Percentiles rank a stretch among this genome's conserved stretches.
Evolutionary conservation across 139 green algal species (phyloP).

Genomic region (Closterium sp.): DNA sequence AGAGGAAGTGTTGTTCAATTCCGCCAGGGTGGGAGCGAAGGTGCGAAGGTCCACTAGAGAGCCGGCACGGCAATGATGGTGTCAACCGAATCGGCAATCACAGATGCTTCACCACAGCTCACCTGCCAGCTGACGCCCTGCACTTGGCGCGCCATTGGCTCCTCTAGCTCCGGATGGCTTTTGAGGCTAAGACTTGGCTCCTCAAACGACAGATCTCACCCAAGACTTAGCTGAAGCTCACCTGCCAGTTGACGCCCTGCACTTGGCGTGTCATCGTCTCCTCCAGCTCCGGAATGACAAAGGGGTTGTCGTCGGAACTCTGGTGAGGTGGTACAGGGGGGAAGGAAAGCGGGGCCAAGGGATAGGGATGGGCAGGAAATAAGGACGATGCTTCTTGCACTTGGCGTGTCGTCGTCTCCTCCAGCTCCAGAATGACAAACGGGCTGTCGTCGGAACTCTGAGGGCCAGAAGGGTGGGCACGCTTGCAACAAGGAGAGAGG

Average conservation of each 20-base stretch:
- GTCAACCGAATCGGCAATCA: too few species aligned
- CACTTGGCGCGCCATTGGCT: conserved; percentile 54
- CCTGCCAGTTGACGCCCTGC: conserved; percentile 89
- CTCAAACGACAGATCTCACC: too few species aligned
- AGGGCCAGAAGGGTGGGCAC: too few species aligned
- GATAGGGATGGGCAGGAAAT: too few species aligned
- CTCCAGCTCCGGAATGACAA: conserved; percentile 52
- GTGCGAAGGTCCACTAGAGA: too few species aligned
- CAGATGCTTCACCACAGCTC: too few species aligned
- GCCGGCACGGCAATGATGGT: too few species aligned
- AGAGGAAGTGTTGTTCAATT: too few species aligned
- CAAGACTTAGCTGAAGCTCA: conserved; percentile 53
- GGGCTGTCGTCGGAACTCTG: conserved; percentile 58
- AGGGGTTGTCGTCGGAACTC: conserved; percentile 56
- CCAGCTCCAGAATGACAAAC: conserved; percentile 49
- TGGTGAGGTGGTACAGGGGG: conserved; percentile 14
- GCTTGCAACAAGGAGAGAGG: too few species aligned
- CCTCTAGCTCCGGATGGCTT: conserved; percentile 52
- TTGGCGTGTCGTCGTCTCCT: conserved; percentile 27
- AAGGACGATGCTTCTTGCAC: conserved; percentile 67
- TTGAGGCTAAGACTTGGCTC: too few species aligned
- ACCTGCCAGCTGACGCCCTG: conserved; percentile 92
- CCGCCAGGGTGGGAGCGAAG: too few species aligned
- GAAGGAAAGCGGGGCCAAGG: neutral
- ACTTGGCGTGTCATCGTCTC: conserved; percentile 54